A percentile compares a stretch with the other conserved stretches of the same genome.
These are phyloP conservation scores for Novymonas esmeraldas DNA, from an alignment of 208 protist genomes.

Conservation along the genomic window DNA sequence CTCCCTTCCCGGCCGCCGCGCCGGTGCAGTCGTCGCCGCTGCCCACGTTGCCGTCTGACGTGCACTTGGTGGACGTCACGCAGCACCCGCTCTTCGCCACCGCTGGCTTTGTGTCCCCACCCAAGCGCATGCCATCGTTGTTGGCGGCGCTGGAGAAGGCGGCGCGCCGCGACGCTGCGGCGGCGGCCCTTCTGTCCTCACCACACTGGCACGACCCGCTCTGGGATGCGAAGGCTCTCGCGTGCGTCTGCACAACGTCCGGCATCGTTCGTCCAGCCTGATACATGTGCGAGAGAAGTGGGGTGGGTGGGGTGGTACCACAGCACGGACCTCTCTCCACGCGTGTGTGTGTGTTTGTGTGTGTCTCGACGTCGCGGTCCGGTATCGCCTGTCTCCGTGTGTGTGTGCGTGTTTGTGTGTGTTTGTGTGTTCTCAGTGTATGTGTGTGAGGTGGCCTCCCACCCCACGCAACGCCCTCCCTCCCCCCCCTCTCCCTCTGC, in stretches of 20 bases:
- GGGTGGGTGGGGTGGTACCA: no score
- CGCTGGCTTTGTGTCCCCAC: conserved; percentile 44
- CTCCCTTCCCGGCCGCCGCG: no score
- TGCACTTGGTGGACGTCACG: conserved; percentile 58
- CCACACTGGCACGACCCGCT: conserved; percentile 63
- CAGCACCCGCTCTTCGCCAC: conserved; percentile 64
- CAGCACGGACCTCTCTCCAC: not conserved
- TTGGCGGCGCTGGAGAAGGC: conserved; percentile 47
- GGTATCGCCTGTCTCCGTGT: no score
- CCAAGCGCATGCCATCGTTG: conserved; percentile 39
- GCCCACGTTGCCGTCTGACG: conserved; percentile 36
- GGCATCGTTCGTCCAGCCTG: conserved; percentile 34
- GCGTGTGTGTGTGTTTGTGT: not conserved
- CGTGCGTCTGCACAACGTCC: conserved; percentile 53
- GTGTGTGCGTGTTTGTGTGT: no score
- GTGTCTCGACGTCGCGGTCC: not conserved
- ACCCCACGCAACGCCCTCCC: no score
- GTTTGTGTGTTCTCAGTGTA: no score
- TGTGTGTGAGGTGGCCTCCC: no score
- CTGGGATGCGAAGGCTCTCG: conserved; percentile 84
- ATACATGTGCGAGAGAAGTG: no score
- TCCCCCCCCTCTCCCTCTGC: no score
- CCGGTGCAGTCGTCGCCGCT: no score
- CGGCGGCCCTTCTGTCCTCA: conserved; percentile 26
- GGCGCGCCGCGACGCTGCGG: conserved; percentile 36